Evolutionary conservation across 2,329 filamentous ascomycete species (phyloP).

Genomic region (Apiospora arundinis): DNA sequence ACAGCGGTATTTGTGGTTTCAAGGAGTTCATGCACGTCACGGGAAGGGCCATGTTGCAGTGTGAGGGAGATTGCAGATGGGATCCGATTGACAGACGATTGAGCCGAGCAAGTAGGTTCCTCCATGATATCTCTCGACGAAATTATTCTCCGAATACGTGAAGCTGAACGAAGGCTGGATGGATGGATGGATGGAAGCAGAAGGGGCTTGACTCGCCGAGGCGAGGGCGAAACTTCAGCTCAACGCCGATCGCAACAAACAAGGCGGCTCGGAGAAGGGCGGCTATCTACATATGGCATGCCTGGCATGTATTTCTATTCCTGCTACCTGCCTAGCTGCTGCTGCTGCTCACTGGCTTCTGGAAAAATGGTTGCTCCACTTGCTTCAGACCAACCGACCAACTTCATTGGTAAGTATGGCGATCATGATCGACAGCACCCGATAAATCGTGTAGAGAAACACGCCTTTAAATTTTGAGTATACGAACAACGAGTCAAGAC

Average conservation of each 20-base stretch:
- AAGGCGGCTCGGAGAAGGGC: background rate
- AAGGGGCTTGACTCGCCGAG: background rate
- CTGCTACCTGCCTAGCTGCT: background rate
- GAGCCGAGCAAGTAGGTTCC: no score
- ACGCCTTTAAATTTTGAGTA: background rate
- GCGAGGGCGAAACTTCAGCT: background rate
- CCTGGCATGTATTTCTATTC: background rate
- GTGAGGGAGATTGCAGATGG: background rate
- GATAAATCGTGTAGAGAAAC: background rate
- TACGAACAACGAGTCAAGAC: background rate
- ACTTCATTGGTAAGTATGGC: background rate
- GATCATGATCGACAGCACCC: background rate
- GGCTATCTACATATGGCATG: background rate
- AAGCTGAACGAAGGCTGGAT: background rate
- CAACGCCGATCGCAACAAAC: background rate
- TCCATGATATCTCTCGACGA: background rate
- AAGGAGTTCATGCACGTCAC: slow-evolving; percentile 12
- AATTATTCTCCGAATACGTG: background rate
- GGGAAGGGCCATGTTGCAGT: background rate
- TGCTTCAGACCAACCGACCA: background rate
- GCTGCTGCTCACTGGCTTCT: background rate
- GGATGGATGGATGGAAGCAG: no score
- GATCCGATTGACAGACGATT: background rate
- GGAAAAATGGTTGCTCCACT: background rate
- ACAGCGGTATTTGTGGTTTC: slow-evolving; percentile 6